phyloP scores from a whole-genome alignment of 768 basidiomycete genomes.

The Thelephora aurantiotincta region DNA sequence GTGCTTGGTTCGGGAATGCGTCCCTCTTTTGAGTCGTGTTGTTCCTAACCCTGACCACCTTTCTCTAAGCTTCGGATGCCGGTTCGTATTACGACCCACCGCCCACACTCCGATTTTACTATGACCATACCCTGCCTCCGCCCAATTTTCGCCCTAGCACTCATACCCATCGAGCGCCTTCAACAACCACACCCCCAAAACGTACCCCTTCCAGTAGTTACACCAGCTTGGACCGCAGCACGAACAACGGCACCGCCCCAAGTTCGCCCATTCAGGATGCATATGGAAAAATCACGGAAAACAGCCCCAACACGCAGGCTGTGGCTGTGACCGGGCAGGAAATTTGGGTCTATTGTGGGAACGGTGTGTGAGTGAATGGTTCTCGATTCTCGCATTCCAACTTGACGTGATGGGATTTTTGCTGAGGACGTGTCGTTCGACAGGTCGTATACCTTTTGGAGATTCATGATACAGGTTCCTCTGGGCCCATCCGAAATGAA shows the following conservation, averaged over 20 bases:
- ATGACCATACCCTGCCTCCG: conserved; percentile 39
- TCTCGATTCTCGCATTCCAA: background rate
- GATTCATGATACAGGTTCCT: conserved; percentile 79
- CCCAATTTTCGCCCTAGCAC: background rate
- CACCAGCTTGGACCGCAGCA: background rate
- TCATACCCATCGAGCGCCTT: background rate
- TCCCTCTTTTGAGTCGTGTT: background rate
- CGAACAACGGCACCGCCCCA: background rate
- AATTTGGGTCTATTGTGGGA: conserved; percentile 15
- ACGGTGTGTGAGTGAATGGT: conserved; percentile 12
- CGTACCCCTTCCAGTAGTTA: background rate
- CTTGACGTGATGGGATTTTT: background rate
- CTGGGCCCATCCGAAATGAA: conserved; percentile 57
- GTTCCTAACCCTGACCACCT: background rate
- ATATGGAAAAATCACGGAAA: background rate
- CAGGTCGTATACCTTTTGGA: conserved; percentile 89
- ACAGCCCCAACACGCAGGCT: background rate
- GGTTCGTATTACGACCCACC: conserved; percentile 68
- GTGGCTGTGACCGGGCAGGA: conserved; percentile 10
- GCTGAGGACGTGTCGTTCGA: background rate
- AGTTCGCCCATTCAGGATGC: background rate
- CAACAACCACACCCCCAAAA: background rate
- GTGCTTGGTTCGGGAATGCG: background rate
- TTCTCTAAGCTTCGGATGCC: conserved; percentile 48
- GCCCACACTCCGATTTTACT: conserved; percentile 55